phyloP scores from a whole-genome alignment of 2,329 filamentous ascomycete genomes.

The Ramichloridium luteum region DNA sequence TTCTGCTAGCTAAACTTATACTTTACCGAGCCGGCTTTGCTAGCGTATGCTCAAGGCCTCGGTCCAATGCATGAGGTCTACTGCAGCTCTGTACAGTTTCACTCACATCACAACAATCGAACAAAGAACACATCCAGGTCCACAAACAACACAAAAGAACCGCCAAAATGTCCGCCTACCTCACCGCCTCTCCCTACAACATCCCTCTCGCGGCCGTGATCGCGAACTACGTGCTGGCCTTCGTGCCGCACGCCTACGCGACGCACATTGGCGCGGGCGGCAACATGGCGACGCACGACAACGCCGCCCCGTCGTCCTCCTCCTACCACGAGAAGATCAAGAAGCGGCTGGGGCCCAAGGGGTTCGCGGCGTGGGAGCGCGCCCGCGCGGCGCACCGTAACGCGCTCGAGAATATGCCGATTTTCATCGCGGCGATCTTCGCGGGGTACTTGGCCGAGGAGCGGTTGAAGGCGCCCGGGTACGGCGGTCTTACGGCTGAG shows the following conservation, averaged over 20 bases:
- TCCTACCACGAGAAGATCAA: constrained; percentile 26
- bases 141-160: no score
- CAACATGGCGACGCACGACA: constrained; percentile 29
- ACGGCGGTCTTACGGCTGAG: background rate
- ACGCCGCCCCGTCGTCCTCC: constrained; percentile 28
- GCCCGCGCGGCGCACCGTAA: constrained; percentile 35
- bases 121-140: no score
- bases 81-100: no score
- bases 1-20: no score
- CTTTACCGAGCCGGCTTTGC: no score
- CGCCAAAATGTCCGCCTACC: no score
- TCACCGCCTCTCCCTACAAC: no score
- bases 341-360: constrained; percentile 25
- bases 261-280: constrained; percentile 26
- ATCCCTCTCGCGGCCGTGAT: constrained; percentile 34
- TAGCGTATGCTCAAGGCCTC: no score
- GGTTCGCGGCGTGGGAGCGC: constrained; percentile 33
- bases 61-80: no score
- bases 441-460: constrained; percentile 31
- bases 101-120: no score
- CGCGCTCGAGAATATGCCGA: constrained; percentile 34
- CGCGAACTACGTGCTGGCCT: constrained; percentile 31
- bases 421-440: constrained; percentile 34
- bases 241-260: constrained; percentile 31
- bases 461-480: constrained; percentile 3